A percentile compares a stretch with the other conserved stretches of the same genome.
phyloP scores from a whole-genome alignment of 2,329 filamentous ascomycete genomes.

The Stachybotrys elegans region DNA sequence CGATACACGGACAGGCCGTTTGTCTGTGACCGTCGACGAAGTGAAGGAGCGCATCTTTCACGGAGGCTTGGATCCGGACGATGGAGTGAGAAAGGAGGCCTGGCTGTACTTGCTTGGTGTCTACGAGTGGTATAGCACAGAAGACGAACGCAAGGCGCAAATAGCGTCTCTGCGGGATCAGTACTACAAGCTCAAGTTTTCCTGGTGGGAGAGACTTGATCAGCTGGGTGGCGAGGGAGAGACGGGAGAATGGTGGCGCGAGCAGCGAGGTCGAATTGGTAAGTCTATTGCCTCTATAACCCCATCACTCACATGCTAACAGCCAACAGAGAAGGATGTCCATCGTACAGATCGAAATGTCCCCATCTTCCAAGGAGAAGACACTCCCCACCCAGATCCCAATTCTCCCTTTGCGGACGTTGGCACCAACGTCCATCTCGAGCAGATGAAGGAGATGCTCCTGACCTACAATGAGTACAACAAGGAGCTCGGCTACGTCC shows the following conservation, averaged over 20 bases:
- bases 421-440: slow-evolving; percentile 94
- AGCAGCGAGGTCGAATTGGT: slow-evolving; percentile 92
- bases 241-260: slow-evolving; percentile 92
- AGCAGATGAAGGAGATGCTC: slow-evolving; percentile 99
- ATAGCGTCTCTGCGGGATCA: slow-evolving; percentile 84
- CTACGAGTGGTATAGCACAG: slow-evolving; percentile 86
- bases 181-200: slow-evolving; percentile 87
- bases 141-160: slow-evolving; percentile 76
- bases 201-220: slow-evolving; percentile 93
- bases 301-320: no score
- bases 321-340: slow-evolving; percentile 97
- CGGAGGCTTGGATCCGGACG: slow-evolving; percentile 80
- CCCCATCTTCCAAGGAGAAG: slow-evolving; percentile 92
- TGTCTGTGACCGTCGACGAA: slow-evolving; percentile 81
- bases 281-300: no score
- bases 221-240: slow-evolving; percentile 76
- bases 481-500: slow-evolving; percentile 89
- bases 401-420: slow-evolving; percentile 89
- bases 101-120: slow-evolving; percentile 94
- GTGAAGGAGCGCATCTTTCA: slow-evolving; percentile 98
- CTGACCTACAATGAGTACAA: slow-evolving; percentile 99
- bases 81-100: slow-evolving; percentile 91
- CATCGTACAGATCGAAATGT: slow-evolving; percentile 94
- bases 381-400: slow-evolving; percentile 93
- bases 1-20: slow-evolving; percentile 64